Conservation (phyloP, 2,329 filamentous ascomycete species). For the Tolypocladium sp. region DNA sequence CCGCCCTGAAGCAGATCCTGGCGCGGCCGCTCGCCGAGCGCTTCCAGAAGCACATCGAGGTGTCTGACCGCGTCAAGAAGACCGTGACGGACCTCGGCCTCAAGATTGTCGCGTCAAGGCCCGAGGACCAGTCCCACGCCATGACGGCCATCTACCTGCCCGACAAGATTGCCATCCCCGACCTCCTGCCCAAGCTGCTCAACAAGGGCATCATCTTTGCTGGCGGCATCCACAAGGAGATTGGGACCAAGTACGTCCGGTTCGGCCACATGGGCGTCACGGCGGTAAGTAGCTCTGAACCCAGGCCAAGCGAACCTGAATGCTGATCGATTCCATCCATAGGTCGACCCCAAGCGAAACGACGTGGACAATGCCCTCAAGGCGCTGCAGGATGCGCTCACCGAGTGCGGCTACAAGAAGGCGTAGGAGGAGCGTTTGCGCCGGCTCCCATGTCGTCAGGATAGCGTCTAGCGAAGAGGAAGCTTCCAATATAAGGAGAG, state of each 20-base stretch:
- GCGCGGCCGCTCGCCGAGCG: slow-evolving; percentile 70
- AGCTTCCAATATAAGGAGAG: not conserved
- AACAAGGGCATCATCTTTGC: slow-evolving; percentile 91
- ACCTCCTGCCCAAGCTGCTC: slow-evolving; percentile 75
- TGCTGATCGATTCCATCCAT: not conserved
- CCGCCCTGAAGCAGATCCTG: slow-evolving; percentile 76
- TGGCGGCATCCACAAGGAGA: slow-evolving; percentile 91
- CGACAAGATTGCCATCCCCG: slow-evolving; percentile 68
- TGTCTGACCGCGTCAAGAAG: slow-evolving; percentile 80
- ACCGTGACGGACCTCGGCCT: slow-evolving; percentile 72
- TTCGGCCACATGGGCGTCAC: slow-evolving; percentile 98
- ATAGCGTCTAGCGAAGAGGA: not conserved
- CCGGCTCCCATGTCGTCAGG: not conserved
- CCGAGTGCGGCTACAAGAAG: slow-evolving; percentile 60
- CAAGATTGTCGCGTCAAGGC: slow-evolving; percentile 75
- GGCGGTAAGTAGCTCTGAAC: slow-evolving; percentile 42
- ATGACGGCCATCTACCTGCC: slow-evolving; percentile 98
- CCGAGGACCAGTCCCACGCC: slow-evolving; percentile 86
- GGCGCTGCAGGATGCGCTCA: slow-evolving; percentile 64
- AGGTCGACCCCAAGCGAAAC: slow-evolving; percentile 65
- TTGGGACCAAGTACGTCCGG: slow-evolving; percentile 84
- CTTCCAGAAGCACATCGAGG: slow-evolving; percentile 71
- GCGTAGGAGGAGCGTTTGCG: slow-evolving; percentile 7
- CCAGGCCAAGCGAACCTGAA: too few relatives aligned
- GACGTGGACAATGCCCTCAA: slow-evolving; percentile 81